phyloP scores from a whole-genome alignment of 495 filamentous ascomycete genomes.

The Bacidia gigantensis region DNA sequence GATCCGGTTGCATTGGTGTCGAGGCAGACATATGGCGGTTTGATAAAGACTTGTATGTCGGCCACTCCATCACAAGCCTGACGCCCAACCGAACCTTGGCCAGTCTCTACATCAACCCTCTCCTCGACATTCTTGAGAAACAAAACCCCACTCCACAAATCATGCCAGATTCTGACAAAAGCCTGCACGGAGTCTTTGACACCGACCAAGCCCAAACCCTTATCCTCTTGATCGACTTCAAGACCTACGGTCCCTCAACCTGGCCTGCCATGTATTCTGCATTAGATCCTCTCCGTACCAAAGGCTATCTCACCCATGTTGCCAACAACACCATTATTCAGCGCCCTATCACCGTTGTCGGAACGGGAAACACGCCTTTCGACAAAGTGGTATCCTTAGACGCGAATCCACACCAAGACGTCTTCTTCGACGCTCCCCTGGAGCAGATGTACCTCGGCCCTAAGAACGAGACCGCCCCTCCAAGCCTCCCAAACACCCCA shows the following conservation, averaged over 20 bases:
- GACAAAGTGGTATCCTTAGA: constrained; percentile 23
- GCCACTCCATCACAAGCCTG: constrained; percentile 38
- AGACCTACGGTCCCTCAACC: constrained; percentile 24
- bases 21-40: constrained; percentile 87
- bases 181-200: constrained; percentile 30
- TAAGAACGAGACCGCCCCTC: constrained; percentile 1
- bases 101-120: constrained; percentile 43
- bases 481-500: background rate
- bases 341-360: constrained; percentile 33
- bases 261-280: constrained; percentile 29
- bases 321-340: constrained; percentile 25
- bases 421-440: constrained; percentile 40
- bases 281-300: constrained; percentile 27
- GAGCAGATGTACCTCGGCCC: constrained; percentile 12
- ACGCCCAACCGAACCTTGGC: constrained; percentile 37
- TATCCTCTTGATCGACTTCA: constrained; percentile 33
- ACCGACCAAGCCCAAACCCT: constrained; percentile 25
- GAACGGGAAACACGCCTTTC: constrained; percentile 35
- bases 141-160: constrained; percentile 26
- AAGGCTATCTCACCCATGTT: constrained; percentile 28
- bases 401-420: constrained; percentile 29
- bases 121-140: constrained; percentile 36
- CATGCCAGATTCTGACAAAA: constrained; percentile 6
- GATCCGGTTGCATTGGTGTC: constrained; percentile 53
- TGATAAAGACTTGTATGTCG: constrained; percentile 51